Evolutionary conservation across 192 early-diverging fungal species (phyloP), one percentile per base, ranked within the genome.

Genomic region (Paraglomus brasilianum): DNA sequence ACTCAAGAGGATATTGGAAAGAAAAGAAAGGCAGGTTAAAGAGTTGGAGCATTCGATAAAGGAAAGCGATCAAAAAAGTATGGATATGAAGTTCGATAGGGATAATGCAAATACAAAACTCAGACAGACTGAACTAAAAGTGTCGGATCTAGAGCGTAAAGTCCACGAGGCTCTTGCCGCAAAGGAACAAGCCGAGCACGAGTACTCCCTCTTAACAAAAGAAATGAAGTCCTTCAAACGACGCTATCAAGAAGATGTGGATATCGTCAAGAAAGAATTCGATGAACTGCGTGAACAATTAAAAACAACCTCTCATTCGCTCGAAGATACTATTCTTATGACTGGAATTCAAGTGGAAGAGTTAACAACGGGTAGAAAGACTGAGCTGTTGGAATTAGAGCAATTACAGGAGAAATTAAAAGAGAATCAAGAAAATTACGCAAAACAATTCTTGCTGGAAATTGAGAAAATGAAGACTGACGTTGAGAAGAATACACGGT

Each of bases 51-150:
- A 57, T 49, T n/a, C 17, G 21, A 4, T 44, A 19, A 56, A 57
- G 46, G 67, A 69, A 22, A 30, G 44, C 45, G 67, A 58, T 8
- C 55, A 69, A 57, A 69, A 46, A 30, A 55, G 47, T 46, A 19
- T 46, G 39, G 51, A 69, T 57, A 69, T 69, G 67, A 69, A 69
- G 39, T 69, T 57, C 57, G 67, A 69, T 57, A 51, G 67, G 24
- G 67, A 69, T 45, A 69, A 69, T 46, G 67, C 67, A 11, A 38
- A 30, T 57, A 57, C 53, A 30, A 69, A 57, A 47, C 53, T 57
- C 46, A 51, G 67, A 17, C 67, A 69, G 57, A 44, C 67, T 9
- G 67, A 69, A 69, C 38, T 69, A 36, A 69, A 69, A 22, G 67
- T 69, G 19, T 69, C 67, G 8, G 36, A 50, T 57, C 38, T 69